Evolutionary conservation across 2,329 filamentous ascomycete species (phyloP).

Genomic region (Penicillium sp.): DNA sequence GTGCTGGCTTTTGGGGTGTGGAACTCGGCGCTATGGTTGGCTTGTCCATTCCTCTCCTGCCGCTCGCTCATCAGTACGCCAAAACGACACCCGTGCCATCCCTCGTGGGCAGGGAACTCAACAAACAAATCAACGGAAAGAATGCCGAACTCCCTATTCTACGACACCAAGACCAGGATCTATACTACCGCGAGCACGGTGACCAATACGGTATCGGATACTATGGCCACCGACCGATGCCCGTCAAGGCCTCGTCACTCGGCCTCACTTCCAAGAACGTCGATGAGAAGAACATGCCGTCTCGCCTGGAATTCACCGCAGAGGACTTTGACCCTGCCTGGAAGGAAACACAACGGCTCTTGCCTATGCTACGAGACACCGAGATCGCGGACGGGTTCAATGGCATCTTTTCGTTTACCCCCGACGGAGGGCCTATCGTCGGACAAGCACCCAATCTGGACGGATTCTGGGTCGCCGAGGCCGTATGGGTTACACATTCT

Average conservation of each 20-base stretch:
- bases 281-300: slow-evolving; percentile 65
- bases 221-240: slow-evolving; percentile 66
- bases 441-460: slow-evolving; percentile 62
- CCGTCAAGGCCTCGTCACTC: slow-evolving; percentile 59
- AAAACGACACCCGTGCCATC: slow-evolving; percentile 61
- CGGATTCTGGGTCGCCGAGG: slow-evolving; percentile 67
- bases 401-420: slow-evolving; percentile 68
- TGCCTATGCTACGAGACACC: slow-evolving; percentile 57
- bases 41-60: slow-evolving; percentile 61
- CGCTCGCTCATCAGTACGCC: slow-evolving; percentile 66
- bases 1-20: slow-evolving; percentile 68
- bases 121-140: slow-evolving; percentile 55
- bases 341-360: slow-evolving; percentile 58
- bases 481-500: slow-evolving; percentile 69
- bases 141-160: slow-evolving; percentile 61
- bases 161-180: slow-evolving; percentile 64
- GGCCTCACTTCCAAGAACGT: slow-evolving; percentile 59
- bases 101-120: slow-evolving; percentile 43
- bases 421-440: slow-evolving; percentile 64
- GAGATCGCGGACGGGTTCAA: slow-evolving; percentile 66
- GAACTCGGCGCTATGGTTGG: slow-evolving; percentile 66
- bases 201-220: slow-evolving; percentile 66
- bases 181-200: slow-evolving; percentile 68
- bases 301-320: slow-evolving; percentile 61
- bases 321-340: slow-evolving; percentile 66